Evolutionary conservation across 495 filamentous ascomycete species (phyloP).

Genomic region (Neurospora sp.): DNA sequence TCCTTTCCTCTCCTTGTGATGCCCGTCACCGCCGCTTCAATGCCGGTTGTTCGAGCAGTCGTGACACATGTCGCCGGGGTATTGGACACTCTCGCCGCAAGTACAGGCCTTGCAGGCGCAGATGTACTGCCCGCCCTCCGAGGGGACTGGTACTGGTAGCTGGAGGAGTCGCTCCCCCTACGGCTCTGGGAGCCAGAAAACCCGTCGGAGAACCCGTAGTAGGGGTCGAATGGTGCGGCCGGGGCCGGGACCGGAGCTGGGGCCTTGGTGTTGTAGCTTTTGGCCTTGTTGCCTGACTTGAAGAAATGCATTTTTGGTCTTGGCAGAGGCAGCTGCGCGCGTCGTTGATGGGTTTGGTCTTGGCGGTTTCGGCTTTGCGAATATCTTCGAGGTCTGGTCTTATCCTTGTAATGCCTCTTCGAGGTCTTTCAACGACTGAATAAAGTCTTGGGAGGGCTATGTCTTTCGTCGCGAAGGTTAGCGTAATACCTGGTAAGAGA

Average conservation of each 20-base stretch:
- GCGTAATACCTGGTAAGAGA: background rate
- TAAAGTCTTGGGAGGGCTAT: background rate
- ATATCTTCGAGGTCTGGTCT: background rate
- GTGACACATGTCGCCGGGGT: conserved; percentile 1
- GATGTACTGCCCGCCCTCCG: background rate
- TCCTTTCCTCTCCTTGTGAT: background rate
- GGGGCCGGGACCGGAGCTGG: background rate
- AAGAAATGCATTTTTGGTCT: background rate
- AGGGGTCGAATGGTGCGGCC: background rate
- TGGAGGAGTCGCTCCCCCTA: background rate
- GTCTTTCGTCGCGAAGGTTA: background rate
- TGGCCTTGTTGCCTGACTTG: background rate
- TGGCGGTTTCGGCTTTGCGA: background rate
- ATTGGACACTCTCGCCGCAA: background rate
- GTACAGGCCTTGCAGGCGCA: conserved; percentile 2
- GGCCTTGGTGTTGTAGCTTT: background rate
- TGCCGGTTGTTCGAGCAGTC: background rate
- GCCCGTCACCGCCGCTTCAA: background rate
- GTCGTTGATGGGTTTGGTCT: background rate
- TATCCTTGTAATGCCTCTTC: background rate
- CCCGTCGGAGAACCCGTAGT: background rate
- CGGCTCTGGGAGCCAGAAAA: background rate
- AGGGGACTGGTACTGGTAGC: background rate
- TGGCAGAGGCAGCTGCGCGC: background rate
- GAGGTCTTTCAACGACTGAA: background rate